Percentiles rank a stretch among this genome's conserved stretches.
These are phyloP conservation scores for Gelatoporia subvermispora DNA, from an alignment of 768 basidiomycete genomes.

Conservation along the genomic window DNA sequence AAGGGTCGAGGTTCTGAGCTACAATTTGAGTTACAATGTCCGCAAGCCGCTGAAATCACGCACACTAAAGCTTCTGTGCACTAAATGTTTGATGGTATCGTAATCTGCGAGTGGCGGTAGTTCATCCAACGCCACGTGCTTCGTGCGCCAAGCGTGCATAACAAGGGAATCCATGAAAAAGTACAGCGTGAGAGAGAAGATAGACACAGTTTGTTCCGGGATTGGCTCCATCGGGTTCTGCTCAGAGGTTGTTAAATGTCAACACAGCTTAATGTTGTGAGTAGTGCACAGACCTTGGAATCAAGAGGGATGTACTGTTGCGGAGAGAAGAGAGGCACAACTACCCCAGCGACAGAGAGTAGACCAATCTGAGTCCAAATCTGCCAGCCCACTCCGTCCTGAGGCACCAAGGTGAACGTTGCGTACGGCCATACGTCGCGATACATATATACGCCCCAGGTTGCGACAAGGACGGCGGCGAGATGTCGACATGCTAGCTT, in stretches of 20 bases:
- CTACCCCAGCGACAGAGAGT: slow-evolving; percentile 36
- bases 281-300: slow-evolving; percentile 32
- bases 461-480: slow-evolving; percentile 41
- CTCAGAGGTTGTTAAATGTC: slow-evolving; percentile 15
- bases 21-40: neutral
- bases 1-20: slow-evolving; percentile 29
- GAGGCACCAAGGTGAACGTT: slow-evolving; percentile 44
- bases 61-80: slow-evolving; percentile 16
- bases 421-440: slow-evolving; percentile 56
- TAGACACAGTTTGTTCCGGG: slow-evolving; percentile 41
- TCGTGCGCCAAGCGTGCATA: slow-evolving; percentile 19
- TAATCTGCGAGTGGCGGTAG: slow-evolving; percentile 29
- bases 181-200: slow-evolving; percentile 32
- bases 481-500: slow-evolving; percentile 37
- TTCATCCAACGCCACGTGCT: slow-evolving; percentile 23
- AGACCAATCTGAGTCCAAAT: slow-evolving; percentile 51
- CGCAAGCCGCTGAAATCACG: slow-evolving; percentile 3
- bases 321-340: slow-evolving; percentile 51
- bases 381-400: slow-evolving; percentile 43
- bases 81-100: slow-evolving; percentile 21
- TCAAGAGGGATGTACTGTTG: slow-evolving; percentile 53
- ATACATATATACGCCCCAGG: slow-evolving; percentile 46
- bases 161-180: slow-evolving; percentile 33
- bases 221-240: slow-evolving; percentile 21
- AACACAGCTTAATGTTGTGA: neutral